Evolutionary conservation across 2,329 filamentous ascomycete genomes (phyloP).

Genomic region (Colletotrichum liriopes): DNA sequence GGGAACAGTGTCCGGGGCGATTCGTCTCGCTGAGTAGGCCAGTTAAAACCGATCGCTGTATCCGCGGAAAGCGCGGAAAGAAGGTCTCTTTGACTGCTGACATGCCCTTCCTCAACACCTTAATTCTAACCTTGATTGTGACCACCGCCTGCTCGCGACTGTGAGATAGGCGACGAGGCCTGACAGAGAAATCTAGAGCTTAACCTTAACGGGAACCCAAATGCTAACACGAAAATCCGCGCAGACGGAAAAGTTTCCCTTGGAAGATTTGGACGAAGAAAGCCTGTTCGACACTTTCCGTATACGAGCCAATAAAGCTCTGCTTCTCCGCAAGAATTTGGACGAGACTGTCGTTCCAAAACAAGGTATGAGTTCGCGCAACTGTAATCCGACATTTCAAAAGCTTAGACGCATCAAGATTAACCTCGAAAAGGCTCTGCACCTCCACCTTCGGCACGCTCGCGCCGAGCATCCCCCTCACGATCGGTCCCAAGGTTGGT

Average conservation of each 20-base stretch:
- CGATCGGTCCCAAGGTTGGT: neutral
- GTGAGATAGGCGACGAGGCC: constrained; percentile 28
- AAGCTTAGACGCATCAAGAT: constrained; percentile 16
- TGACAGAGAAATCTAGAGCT: constrained; percentile 20
- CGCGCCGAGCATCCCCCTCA: constrained; percentile 20
- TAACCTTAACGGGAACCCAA: constrained; percentile 24
- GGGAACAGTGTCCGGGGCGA: neutral
- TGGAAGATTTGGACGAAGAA: neutral
- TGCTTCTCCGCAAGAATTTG: neutral
- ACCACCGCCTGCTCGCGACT: neutral
- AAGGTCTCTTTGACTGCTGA: neutral
- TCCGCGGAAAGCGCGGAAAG: neutral
- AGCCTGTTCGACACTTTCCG: too few species aligned
- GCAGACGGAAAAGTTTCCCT: neutral
- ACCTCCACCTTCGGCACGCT: constrained; percentile 29
- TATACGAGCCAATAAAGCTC: too few species aligned
- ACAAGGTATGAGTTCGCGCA: constrained; percentile 9
- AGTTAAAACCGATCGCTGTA: neutral
- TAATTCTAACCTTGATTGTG: constrained; percentile 4
- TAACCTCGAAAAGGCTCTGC: constrained; percentile 22
- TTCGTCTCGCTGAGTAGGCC: neutral
- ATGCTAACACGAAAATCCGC: neutral
- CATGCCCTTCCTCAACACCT: neutral
- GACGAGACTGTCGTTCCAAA: neutral
- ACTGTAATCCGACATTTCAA: neutral